A percentile compares a stretch with the other conserved stretches of the same genome.
Conservation (phyloP, 2,329 filamentous ascomycete species). For the Fusarium denticulatum region DNA sequence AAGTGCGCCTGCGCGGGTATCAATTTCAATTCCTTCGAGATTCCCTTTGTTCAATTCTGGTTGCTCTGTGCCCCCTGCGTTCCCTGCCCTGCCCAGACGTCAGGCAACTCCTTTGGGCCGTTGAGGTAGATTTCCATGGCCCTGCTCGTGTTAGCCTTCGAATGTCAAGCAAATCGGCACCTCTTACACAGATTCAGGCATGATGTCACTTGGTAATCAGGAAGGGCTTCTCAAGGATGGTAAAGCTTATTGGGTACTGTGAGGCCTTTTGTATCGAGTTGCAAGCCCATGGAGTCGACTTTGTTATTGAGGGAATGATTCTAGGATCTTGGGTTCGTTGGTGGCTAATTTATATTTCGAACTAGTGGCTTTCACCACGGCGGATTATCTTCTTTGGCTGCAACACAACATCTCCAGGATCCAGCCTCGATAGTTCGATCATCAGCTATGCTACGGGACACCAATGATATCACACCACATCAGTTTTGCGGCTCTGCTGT, state of each 20-base stretch:
- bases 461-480: slow-evolving; percentile 47
- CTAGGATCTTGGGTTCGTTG: not conserved
- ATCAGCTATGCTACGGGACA: slow-evolving; percentile 12
- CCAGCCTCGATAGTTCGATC: slow-evolving; percentile 26
- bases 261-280: not conserved
- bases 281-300: not conserved
- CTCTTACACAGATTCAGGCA: slow-evolving; percentile 18
- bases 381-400: slow-evolving; percentile 6
- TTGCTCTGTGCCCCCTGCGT: not conserved
- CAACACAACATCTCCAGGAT: slow-evolving; percentile 16
- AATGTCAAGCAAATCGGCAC: not conserved
- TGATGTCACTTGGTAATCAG: not conserved
- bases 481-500: slow-evolving; percentile 38
- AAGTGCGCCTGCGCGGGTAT: slow-evolving; percentile 36
- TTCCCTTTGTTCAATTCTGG: not conserved
- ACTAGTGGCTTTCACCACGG: not conserved
- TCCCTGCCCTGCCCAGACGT: slow-evolving; percentile 24
- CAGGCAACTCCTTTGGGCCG: slow-evolving; percentile 11
- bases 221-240: not conserved
- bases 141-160: slow-evolving; percentile 11
- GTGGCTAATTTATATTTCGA: slow-evolving; percentile 29
- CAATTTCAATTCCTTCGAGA: not conserved
- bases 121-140: slow-evolving; percentile 8
- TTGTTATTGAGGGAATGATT: not conserved
- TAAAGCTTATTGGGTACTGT: not conserved